Evolutionary conservation across 1,284 basidiomycete genomes (phyloP).

Genomic region (Vanrija humicola): DNA sequence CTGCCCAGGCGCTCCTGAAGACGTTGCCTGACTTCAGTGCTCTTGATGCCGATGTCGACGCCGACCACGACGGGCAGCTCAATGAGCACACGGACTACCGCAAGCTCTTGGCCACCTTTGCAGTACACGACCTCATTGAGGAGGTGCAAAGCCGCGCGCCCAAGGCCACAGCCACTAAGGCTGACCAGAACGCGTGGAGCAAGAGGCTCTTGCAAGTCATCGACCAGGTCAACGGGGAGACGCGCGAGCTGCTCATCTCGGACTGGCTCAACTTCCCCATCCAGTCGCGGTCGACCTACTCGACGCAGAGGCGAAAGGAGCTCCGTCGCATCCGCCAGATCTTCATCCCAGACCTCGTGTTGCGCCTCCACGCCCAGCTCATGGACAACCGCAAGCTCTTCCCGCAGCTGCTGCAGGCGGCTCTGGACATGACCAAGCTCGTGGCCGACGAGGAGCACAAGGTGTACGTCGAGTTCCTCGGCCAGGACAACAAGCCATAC

Average conservation of each 20-base stretch:
- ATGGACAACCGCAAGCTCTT: constrained; percentile 63
- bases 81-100: constrained; percentile 33
- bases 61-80: constrained; percentile 18
- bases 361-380: constrained; percentile 75
- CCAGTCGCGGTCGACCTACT: constrained; percentile 25
- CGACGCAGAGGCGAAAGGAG: constrained; percentile 63
- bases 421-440: constrained; percentile 71
- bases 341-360: constrained; percentile 84
- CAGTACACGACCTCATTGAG: constrained; percentile 32
- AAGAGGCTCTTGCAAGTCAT: constrained; percentile 21
- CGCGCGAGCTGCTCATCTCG: constrained; percentile 49
- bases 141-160: constrained; percentile 29
- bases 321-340: constrained; percentile 77
- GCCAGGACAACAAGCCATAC: constrained; percentile 50
- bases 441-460: constrained; percentile 85
- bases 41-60: constrained; percentile 56
- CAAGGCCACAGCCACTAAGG: constrained; percentile 33
- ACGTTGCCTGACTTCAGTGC: constrained; percentile 58
- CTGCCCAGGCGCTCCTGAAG: constrained; percentile 63
- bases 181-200: constrained; percentile 36
- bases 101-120: constrained; percentile 35
- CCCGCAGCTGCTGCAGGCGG: constrained; percentile 73
- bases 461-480: constrained; percentile 81
- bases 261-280: constrained; percentile 53
- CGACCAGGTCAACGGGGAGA: constrained; percentile 45